Evolutionary conservation across 192 early-diverging fungal species (phyloP), one percentile per base, ranked within the genome.

Genomic region (Coemansia sp.): DNA sequence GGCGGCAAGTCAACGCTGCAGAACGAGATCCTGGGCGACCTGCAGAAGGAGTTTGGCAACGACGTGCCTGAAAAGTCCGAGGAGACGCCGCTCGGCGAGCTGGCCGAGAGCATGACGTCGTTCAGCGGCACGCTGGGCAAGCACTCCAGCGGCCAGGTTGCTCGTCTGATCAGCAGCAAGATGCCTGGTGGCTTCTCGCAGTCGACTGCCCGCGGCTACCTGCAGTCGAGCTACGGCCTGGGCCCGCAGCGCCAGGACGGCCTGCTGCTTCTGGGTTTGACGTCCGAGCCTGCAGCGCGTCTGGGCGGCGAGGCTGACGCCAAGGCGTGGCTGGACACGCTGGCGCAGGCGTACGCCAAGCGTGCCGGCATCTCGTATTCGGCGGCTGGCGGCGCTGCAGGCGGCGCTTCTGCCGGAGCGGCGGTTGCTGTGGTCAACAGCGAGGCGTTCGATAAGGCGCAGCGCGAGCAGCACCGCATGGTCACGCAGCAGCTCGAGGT

Each of bases 401-500:
- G 65, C 21, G 64, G 54, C 1, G 65, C 42, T 2, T 52, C 49
- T 0, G 65, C 18, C 16, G 65, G 25, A n/a, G 60, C 19, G 8
- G 60, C 67, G 3, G 67, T 69, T 24, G 90, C 89, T 24, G 81
- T 88, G 44, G 88, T 97, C 73, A 93, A 94, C 86, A 90, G 88
- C 82, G 93, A 92, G 62, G 93, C 93, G 56, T 93, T 98, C 71
- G 86, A 91, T 67, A 87, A 85, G 49, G 82, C 91, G 60, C 89
- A 92, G 82, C 84, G 86, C 52, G 85, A 89, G 76, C 86, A 89
- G 63, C 84, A 92, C 54, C 60, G 73, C 51, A 74, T 95, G 69
- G 84, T 95, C 58, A 86, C 85, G 32, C 85, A 87, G 70, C 95
- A 98, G 67, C 83, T 98, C 38, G 88, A 93, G 72, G 85, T 89